Percentiles rank a stretch among this genome's conserved stretches.
Evolutionary conservation across 768 basidiomycete genomes (phyloP).

Genomic region (Holtermannia corniformis): DNA sequence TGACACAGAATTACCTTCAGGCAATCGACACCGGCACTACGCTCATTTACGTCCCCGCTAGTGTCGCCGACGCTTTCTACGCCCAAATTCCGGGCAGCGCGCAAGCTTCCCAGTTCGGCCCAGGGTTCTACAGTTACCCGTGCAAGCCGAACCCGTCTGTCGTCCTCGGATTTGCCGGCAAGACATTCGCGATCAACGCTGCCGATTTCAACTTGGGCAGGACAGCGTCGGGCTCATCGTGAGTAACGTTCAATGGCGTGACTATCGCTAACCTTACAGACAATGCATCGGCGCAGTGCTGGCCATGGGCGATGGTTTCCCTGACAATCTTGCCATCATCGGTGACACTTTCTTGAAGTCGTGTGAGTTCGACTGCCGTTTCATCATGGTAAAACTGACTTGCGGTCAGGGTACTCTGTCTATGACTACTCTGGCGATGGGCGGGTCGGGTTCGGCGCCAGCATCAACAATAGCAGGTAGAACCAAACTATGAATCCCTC

Average conservation of each 20-base stretch:
- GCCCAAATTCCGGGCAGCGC: conserved; percentile 50
- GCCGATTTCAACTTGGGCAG: conserved; percentile 54
- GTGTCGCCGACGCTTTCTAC: conserved; percentile 48
- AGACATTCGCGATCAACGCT: conserved; percentile 45
- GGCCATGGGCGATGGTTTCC: conserved; percentile 46
- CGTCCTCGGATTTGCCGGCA: conserved; percentile 47
- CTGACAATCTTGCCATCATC: conserved; percentile 52
- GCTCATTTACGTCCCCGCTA: conserved; percentile 52
- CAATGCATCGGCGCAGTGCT: conserved; percentile 54
- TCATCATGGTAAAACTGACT: background rate
- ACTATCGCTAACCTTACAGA: conserved; percentile 28
- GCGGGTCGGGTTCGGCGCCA: conserved; percentile 54
- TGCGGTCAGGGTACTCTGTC: conserved; percentile 50
- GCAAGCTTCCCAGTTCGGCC: conserved; percentile 45
- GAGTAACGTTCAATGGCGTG: conserved; percentile 17
- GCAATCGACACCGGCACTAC: conserved; percentile 63
- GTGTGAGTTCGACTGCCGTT: conserved; percentile 46
- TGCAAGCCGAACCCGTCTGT: conserved; percentile 44
- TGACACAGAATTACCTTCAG: conserved; percentile 34
- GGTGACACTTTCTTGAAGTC: conserved; percentile 61
- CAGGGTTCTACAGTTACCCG: conserved; percentile 53
- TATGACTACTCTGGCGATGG: conserved; percentile 53
- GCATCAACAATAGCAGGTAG: conserved; percentile 42
- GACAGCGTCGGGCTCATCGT: conserved; percentile 37
- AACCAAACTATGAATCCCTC: too few species aligned